Conservation (phyloP, 2,329 filamentous ascomycete genomes). For the Scedosporium minutisporum region DNA sequence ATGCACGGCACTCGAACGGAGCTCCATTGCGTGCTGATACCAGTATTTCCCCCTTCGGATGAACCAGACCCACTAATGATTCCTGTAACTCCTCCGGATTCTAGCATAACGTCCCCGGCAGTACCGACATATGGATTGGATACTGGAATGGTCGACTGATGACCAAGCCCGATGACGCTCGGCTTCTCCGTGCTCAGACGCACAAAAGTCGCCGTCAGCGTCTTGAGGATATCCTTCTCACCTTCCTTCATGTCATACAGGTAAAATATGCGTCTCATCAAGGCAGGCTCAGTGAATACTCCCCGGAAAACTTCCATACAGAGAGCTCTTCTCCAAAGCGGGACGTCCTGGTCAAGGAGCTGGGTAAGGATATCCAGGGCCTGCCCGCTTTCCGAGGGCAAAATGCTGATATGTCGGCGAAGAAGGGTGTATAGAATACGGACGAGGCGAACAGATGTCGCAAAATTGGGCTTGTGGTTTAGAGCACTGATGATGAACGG, state of each 20-base stretch:
- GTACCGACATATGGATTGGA: conserved; percentile 46
- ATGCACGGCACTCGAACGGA: conserved; percentile 77
- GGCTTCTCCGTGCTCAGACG: conserved; percentile 87
- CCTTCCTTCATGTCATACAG: conserved; percentile 67
- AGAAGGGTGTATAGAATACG: conserved; percentile 77
- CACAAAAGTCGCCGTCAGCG: conserved; percentile 82
- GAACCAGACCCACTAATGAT: conserved; percentile 69
- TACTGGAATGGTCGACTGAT: conserved; percentile 76
- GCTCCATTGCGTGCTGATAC: conserved; percentile 89
- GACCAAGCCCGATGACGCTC: conserved; percentile 74
- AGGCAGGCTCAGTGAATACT: conserved; percentile 69
- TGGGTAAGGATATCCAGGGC: conserved; percentile 74
- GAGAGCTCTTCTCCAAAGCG: conserved; percentile 76
- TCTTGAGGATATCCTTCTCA: conserved; percentile 67
- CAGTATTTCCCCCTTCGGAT: conserved; percentile 57
- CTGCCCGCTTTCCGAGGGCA: conserved; percentile 73
- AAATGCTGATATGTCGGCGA: conserved; percentile 63
- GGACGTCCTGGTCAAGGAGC: conserved; percentile 76
- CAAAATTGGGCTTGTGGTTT: conserved; percentile 69
- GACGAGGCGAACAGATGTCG: conserved; percentile 70
- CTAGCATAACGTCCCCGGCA: conserved; percentile 72
- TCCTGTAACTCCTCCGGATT: conserved; percentile 78
- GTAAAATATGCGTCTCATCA: conserved; percentile 71
- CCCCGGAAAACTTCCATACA: conserved; percentile 87
- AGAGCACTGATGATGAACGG: conserved; percentile 72